Percentiles rank a stretch among this genome's conserved stretches.
Evolutionary conservation across 768 basidiomycete genomes (phyloP).

Genomic region (Mycena floridula): DNA sequence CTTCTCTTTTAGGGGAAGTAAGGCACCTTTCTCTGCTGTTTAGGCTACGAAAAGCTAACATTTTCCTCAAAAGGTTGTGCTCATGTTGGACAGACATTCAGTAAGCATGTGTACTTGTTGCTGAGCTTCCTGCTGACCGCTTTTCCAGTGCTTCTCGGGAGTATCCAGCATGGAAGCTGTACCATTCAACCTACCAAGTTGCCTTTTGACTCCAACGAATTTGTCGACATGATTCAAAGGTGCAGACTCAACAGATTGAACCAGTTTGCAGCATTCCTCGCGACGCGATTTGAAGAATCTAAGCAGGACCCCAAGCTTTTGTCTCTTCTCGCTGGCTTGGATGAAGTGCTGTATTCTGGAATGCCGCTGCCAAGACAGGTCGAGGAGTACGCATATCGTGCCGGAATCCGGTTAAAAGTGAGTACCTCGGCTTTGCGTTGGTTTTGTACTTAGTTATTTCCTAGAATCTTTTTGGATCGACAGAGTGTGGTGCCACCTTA

Average conservation of each 20-base stretch:
- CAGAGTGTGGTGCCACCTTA: constrained; percentile 50
- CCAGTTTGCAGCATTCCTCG: constrained; percentile 52
- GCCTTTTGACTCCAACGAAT: constrained; percentile 45
- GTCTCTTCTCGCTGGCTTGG: constrained; percentile 33
- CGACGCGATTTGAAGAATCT: constrained; percentile 39
- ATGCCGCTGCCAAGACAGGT: constrained; percentile 43
- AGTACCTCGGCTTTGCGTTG: background rate
- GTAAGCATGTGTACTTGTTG: constrained; percentile 25
- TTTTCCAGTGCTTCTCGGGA: constrained; percentile 38
- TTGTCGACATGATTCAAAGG: constrained; percentile 45
- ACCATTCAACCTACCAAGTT: constrained; percentile 52
- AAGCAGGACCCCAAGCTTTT: constrained; percentile 41
- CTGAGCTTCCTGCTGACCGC: constrained; percentile 10
- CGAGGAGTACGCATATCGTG: constrained; percentile 43
- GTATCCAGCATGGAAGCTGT: constrained; percentile 51
- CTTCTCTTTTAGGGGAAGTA: constrained; percentile 38
- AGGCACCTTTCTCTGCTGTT: too few relatives aligned
- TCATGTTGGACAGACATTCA: constrained; percentile 52
- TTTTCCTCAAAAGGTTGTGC: too few relatives aligned
- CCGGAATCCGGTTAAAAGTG: constrained; percentile 40
- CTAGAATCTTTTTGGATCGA: constrained; percentile 53
- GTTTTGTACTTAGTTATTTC: too few relatives aligned
- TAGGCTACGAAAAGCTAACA: too few relatives aligned
- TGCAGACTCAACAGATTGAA: constrained; percentile 50
- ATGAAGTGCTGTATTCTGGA: constrained; percentile 48